Percentiles rank a stretch among this genome's conserved stretches.
Evolutionary conservation across 2,329 filamentous ascomycete genomes (phyloP).

Genomic region (Verticillium albo-atrum): DNA sequence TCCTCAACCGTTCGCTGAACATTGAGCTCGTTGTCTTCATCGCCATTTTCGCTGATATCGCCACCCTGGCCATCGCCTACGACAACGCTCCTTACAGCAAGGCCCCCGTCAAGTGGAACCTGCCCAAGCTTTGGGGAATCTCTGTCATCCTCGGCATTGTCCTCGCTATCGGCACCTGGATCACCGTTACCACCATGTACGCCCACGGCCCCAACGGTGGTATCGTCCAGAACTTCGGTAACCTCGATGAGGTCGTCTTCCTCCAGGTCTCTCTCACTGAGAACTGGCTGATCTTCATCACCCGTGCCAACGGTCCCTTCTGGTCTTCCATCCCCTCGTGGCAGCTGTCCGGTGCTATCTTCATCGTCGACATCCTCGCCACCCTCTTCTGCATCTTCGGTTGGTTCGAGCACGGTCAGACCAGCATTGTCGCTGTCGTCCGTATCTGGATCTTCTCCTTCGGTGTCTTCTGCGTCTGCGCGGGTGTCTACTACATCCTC

Average conservation of each 20-base stretch:
- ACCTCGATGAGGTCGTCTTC: constrained; percentile 78
- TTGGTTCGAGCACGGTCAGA: constrained; percentile 65
- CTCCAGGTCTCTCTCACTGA: constrained; percentile 78
- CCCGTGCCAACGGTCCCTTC: constrained; percentile 86
- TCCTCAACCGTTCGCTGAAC: constrained; percentile 79
- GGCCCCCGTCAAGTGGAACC: constrained; percentile 89
- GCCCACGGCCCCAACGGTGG: constrained; percentile 63
- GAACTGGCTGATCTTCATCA: constrained; percentile 97
- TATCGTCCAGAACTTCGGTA: constrained; percentile 87
- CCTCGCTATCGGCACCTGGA: constrained; percentile 81
- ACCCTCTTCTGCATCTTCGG: constrained; percentile 84
- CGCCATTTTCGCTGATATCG: constrained; percentile 90
- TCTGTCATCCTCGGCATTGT: constrained; percentile 78
- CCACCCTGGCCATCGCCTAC: constrained; percentile 87
- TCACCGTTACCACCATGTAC: constrained; percentile 83
- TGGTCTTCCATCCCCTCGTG: constrained; percentile 87
- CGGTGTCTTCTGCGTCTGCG: constrained; percentile 82
- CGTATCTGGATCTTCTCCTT: constrained; percentile 91
- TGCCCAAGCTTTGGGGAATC: constrained; percentile 92
- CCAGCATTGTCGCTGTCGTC: constrained; percentile 77
- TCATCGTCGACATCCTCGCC: constrained; percentile 77
- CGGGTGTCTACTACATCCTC: constrained; percentile 69
- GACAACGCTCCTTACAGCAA: constrained; percentile 83
- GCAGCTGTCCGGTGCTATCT: constrained; percentile 74
- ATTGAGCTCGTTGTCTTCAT: constrained; percentile 89